Conservation (phyloP, 2,329 filamentous ascomycete genomes). For the Fusarium miscanthi region DNA sequence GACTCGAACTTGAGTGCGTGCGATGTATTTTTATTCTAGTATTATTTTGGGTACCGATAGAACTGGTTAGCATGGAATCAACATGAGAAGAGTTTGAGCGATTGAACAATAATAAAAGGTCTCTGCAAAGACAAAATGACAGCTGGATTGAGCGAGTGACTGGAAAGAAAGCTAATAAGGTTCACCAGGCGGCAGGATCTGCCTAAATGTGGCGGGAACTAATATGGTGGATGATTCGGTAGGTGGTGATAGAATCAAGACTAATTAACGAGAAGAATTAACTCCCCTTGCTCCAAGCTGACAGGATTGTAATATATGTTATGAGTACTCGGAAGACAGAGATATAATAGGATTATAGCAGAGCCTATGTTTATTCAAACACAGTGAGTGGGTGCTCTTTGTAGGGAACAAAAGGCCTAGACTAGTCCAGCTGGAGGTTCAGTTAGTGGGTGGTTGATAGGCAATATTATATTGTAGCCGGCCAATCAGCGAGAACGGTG, state of each 20-base stretch:
- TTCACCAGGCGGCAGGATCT: neutral
- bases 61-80: conserved; percentile 24
- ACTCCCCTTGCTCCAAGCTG: neutral
- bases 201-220: conserved; percentile 8
- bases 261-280: neutral
- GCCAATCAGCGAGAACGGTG: conserved; percentile 33
- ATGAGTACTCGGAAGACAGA: neutral
- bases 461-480: conserved; percentile 33
- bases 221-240: conserved; percentile 15
- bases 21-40: conserved; percentile 33
- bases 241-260: neutral
- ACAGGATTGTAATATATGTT: neutral
- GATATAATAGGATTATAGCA: neutral
- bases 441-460: conserved; percentile 5
- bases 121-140: neutral
- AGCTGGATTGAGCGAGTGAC: neutral
- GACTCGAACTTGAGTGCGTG: neutral
- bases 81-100: conserved; percentile 24
- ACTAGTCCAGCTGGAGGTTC: neutral
- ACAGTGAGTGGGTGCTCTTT: neutral
- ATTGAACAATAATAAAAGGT: neutral
- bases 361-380: neutral
- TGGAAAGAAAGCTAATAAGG: neutral
- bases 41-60: conserved; percentile 42
- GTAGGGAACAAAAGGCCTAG: neutral